Conservation (phyloP, 257 asterid species). For the Nicotiana tomentosiformis region DNA sequence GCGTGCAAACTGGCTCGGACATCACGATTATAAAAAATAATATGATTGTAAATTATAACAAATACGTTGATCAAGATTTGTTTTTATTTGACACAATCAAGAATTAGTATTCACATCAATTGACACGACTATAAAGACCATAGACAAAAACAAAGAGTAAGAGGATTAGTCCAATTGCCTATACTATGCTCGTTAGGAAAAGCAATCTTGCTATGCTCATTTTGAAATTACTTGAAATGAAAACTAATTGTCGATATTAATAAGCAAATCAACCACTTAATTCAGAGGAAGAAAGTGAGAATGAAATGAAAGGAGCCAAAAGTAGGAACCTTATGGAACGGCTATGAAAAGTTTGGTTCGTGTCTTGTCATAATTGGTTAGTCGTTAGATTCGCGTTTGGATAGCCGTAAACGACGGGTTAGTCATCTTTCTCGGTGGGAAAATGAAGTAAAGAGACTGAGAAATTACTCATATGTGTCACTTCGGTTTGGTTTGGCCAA, state of each 20-base stretch:
- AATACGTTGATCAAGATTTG: too few relatives aligned
- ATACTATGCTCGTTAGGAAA: neutral
- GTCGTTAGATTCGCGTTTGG: neutral
- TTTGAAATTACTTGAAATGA: neutral
- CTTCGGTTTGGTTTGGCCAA: neutral
- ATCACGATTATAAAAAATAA: too few relatives aligned
- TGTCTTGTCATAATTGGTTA: neutral
- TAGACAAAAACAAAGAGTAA: too few relatives aligned
- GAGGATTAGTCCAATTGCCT: neutral
- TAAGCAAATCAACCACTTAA: neutral
- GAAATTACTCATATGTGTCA: neutral
- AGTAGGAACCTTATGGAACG: neutral
- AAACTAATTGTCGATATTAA: neutral
- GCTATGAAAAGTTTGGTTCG: neutral
- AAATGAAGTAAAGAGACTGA: neutral
- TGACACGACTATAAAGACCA: too few relatives aligned
- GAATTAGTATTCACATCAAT: too few relatives aligned
- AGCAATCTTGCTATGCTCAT: neutral
- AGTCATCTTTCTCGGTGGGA: neutral
- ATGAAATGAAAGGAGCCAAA: neutral
- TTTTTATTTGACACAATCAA: too few relatives aligned
- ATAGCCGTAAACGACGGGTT: neutral
- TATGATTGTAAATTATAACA: too few relatives aligned
- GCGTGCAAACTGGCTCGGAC: too few relatives aligned
- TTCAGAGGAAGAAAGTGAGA: neutral